Evolutionary conservation across 148 eudicot species (phyloP).

Genomic region (Rheum nobile): DNA sequence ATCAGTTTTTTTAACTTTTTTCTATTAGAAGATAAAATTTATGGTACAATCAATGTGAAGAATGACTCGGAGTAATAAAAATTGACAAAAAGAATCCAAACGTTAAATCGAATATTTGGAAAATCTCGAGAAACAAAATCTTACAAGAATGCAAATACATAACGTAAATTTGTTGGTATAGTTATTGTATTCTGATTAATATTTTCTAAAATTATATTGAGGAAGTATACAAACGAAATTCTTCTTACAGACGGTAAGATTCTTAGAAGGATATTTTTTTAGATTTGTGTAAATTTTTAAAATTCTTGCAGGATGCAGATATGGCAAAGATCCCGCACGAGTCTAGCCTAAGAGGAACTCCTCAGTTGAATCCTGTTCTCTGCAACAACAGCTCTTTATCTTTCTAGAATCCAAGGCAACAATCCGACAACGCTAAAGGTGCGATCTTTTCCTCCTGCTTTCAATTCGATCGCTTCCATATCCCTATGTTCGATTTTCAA

Average conservation of each 20-base stretch:
- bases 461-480: neutral
- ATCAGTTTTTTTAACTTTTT: neutral
- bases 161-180: too few species aligned
- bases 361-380: neutral
- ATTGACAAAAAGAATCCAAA: too few species aligned
- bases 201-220: too few species aligned
- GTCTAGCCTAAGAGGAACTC: neutral
- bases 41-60: neutral
- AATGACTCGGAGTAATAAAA: neutral
- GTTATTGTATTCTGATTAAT: too few species aligned
- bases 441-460: neutral
- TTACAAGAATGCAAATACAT: too few species aligned
- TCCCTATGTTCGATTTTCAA: neutral
- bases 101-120: too few species aligned
- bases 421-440: slow-evolving; percentile 3
- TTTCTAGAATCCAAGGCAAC: slow-evolving; percentile 11
- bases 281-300: too few species aligned
- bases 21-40: neutral
- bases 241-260: too few species aligned
- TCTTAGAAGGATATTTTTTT: too few species aligned
- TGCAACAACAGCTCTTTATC: neutral
- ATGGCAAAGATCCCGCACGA: neutral
- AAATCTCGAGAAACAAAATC: too few species aligned
- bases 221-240: too few species aligned
- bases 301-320: too few species aligned